Evolutionary conservation across 345 rosid genomes (phyloP).

Genomic region (Adansonia digitata): DNA sequence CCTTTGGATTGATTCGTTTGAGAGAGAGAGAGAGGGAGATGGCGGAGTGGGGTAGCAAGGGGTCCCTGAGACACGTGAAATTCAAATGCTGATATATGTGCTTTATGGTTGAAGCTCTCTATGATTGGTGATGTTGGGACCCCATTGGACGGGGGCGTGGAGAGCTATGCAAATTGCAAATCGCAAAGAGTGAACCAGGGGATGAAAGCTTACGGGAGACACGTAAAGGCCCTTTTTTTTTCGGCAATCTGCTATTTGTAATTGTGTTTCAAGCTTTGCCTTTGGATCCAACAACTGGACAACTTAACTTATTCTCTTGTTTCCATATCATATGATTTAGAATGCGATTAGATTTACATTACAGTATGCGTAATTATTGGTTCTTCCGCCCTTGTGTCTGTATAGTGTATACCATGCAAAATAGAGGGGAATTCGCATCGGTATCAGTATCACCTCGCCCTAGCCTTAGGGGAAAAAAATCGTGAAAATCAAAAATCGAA

Average conservation of each 20-base stretch:
- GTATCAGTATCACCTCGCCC: neutral
- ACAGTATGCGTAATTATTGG: constrained; percentile 22
- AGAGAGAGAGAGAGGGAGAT: neutral
- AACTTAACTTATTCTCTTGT: constrained; percentile 26
- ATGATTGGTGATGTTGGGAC: constrained; percentile 44
- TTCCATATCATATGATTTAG: constrained; percentile 25
- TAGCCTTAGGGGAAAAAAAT: too few relatives aligned
- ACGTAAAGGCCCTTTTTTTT: neutral
- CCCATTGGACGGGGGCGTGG: constrained; percentile 15
- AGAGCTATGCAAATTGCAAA: constrained; percentile 4
- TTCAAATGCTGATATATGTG: constrained; percentile 33
- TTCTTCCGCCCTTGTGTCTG: constrained; percentile 6
- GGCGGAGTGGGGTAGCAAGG: constrained; percentile 22
- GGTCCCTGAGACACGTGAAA: constrained; percentile 36
- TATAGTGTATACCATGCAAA: neutral
- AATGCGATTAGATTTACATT: constrained; percentile 4
- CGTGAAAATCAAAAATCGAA: too few relatives aligned
- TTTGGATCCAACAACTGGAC: constrained; percentile 28
- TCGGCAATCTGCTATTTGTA: neutral
- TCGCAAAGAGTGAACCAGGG: constrained; percentile 11
- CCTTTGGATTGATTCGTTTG: too few relatives aligned
- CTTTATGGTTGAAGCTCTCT: constrained; percentile 32
- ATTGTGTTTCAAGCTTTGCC: neutral
- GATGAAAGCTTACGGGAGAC: neutral
- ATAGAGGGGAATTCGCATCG: constrained; percentile 20